Base-by-base conservation (phyloP, 805 yeast genomes). In the Lipomyces yamanashiensis region DNA sequence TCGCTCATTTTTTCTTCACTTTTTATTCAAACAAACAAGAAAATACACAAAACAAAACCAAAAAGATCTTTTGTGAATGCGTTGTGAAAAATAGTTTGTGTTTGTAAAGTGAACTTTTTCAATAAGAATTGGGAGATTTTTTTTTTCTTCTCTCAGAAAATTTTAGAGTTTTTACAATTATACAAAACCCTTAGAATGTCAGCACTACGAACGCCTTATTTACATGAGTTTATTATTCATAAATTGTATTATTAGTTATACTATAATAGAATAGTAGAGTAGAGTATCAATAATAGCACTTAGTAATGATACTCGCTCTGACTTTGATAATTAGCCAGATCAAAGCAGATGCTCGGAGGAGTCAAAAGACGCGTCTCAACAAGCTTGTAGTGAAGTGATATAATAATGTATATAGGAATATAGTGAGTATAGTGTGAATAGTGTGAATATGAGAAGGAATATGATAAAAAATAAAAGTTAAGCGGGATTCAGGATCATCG, bases 401-500 rank as follows among this genome's bases (percentile, higher is more conserved):
- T n/a, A n/a, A n/a, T n/a, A n/a, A n/a, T n/a, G n/a, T n/a, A n/a
- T n/a, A n/a, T n/a, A n/a, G n/a, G n/a, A n/a, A 28, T 5, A 28
- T 28, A 28, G 28, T 5, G 28, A 28, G 28, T 28, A 5, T 28
- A 28, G 28, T 28, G n/a, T n/a, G n/a, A n/a, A n/a, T n/a, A 41
- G 45, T 23, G 52, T 7, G 7, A 12, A 28, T 13, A 15, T 48
- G 52, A 28, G 15, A n/a, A 13, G 15, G 21, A 2, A 19, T 21
- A 17, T 37, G 37, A 45, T 21, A 23, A 36, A 6, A 15, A 23
- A 23, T 13, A 28, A 28, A 12, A 21, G 15, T 34, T 23, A 50
- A 41, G 57, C 57, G 19, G 57, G 57, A 23, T 53, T 53, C 15
- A 53, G 48, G 15, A 53, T 53, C 57, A 53, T 53, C 10, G 48